phyloP scores from a whole-genome alignment of 2,329 filamentous ascomycete genomes.

The Aspergillus oerlinghausenensis region DNA sequence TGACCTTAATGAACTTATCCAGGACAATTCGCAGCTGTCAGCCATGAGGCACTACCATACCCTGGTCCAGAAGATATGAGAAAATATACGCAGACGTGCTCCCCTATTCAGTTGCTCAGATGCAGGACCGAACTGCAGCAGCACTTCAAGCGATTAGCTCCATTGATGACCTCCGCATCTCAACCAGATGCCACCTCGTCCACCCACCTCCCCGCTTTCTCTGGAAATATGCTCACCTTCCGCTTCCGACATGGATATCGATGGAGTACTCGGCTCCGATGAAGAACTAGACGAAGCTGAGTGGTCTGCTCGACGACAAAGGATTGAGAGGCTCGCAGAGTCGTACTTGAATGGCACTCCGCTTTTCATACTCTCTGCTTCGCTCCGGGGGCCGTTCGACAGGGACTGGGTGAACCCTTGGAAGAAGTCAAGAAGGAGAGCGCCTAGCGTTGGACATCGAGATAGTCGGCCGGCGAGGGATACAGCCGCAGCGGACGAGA shows the following conservation, averaged over 20 bases:
- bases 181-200: conserved; percentile 30
- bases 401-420: conserved; percentile 45
- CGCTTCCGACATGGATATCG: conserved; percentile 20
- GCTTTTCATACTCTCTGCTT: conserved; percentile 44
- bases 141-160: conserved; percentile 8
- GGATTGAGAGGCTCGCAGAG: conserved; percentile 39
- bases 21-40: background rate
- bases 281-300: conserved; percentile 32
- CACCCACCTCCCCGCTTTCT: conserved; percentile 28
- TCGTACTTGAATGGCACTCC: conserved; percentile 40
- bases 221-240: conserved; percentile 31
- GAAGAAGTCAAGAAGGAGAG: conserved; percentile 25
- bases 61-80: conserved; percentile 15
- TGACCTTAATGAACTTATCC: background rate
- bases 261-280: conserved; percentile 33
- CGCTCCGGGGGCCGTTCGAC: conserved; percentile 43
- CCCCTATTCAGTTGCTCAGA: conserved; percentile 10
- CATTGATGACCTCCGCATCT: conserved; percentile 8
- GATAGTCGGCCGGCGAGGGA: background rate
- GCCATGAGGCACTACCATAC: conserved; percentile 1
- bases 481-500: conserved; percentile 9
- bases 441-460: background rate
- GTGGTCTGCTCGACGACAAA: conserved; percentile 35
- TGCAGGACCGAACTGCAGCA: conserved; percentile 20
- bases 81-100: background rate